Evolutionary conservation across 2,329 filamentous ascomycete genomes (phyloP), one percentile per base, ranked within the genome.

Genomic region (Exophiala xenobiotica): DNA sequence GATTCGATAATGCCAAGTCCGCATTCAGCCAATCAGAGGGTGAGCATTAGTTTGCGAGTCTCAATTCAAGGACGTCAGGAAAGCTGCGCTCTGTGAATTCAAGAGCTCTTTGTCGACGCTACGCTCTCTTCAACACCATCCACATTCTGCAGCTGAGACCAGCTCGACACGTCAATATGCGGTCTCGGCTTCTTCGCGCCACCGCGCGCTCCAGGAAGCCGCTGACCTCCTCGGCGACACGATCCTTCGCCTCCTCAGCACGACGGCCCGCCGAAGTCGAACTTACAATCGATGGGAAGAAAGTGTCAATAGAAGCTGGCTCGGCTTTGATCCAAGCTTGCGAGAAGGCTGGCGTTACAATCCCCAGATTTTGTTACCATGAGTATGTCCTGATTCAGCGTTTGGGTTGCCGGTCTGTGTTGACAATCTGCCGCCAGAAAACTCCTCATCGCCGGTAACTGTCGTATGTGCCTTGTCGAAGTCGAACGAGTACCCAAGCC

Each of bases 401-500:
- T 5, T 8, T 33, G 29, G 9, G 31, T 3, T 45, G 6, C 8
- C 9, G 42, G 16, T 33, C 2, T 38, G 22, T 26, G 43, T 39
- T 50, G 29, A 54, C 41, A n/a, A 11, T 27, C 35, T 14, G 31
- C 19, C 14, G 9, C 2, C 14, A 92, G 88, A 71, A 97, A 99
- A 77, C 82, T 99, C 64, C 90, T 95, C 86, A 96, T 99, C 80
- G 93, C 93, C 67, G 93, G 93, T 74, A 99, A 97, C 76, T 99
- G 93, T 76, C 90, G 93, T 78, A 99, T 99, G 93, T 99, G 93
- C 75, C 78, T 99, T 68, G 93, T 99, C 68, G 93, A 99, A 78
- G 93, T 99, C 62, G 93, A 97, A 77, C 84, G 85, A 74, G 88
- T 90, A 55, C 93, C 93, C 53, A 99, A 99, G 77, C 93, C 93